Conservation (phyloP, 306 rosid genomes). For the Cucurbita pepo region DNA sequence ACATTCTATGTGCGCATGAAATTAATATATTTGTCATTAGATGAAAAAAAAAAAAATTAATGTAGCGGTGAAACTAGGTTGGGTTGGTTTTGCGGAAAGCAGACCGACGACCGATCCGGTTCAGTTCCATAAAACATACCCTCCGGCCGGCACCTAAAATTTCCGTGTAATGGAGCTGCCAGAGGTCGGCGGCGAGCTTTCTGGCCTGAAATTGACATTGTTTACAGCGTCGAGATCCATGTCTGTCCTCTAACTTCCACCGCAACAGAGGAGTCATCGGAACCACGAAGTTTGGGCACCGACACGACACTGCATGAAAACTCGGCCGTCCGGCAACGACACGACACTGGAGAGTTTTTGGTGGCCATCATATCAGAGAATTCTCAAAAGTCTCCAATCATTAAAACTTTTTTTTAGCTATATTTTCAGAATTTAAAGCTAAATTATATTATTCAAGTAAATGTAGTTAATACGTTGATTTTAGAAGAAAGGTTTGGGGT, state of each 20-base stretch:
- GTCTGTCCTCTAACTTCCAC: background rate
- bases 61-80: too few relatives aligned
- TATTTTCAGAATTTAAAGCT: background rate
- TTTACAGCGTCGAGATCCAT: background rate
- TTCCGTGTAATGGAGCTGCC: slow-evolving; percentile 24
- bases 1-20: background rate
- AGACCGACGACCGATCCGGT: too few relatives aligned
- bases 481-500: background rate
- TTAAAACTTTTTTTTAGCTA: background rate
- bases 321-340: background rate
- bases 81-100: too few relatives aligned
- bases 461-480: background rate
- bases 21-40: too few relatives aligned
- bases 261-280: background rate
- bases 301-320: background rate
- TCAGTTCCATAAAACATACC: too few relatives aligned
- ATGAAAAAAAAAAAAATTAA: too few relatives aligned
- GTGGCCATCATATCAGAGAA: background rate
- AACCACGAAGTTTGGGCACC: background rate
- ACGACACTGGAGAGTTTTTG: background rate
- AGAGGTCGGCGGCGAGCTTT: slow-evolving; percentile 50
- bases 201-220: slow-evolving; percentile 27
- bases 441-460: background rate
- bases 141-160: slow-evolving; percentile 6
- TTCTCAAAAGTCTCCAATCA: background rate